Evolutionary conservation across 306 rosid genomes (phyloP).

Genomic region (Cucumis cinereus): DNA sequence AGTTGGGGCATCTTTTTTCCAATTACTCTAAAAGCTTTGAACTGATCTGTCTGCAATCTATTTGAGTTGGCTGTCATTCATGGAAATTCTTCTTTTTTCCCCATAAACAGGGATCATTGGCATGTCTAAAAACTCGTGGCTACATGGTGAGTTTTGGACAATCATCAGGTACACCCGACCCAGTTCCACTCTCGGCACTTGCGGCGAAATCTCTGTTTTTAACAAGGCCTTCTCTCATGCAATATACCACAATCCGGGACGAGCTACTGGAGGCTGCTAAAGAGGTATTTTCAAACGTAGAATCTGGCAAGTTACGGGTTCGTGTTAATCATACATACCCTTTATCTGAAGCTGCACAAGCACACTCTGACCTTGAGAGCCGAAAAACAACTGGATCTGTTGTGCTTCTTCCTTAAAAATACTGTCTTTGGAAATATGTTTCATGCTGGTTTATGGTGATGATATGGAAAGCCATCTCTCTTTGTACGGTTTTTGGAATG

Average conservation of each 20-base stretch:
- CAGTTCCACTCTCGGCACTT: slow-evolving; percentile 62
- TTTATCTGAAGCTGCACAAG: slow-evolving; percentile 62
- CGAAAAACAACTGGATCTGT: slow-evolving; percentile 70
- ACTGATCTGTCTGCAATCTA: neutral
- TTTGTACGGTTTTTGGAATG: neutral
- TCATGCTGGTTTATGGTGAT: neutral
- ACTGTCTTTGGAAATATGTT: neutral
- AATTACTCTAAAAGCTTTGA: neutral
- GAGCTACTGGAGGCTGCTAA: slow-evolving; percentile 62
- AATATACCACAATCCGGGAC: slow-evolving; percentile 42
- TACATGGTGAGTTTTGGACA: slow-evolving; percentile 84
- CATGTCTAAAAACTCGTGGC: slow-evolving; percentile 54
- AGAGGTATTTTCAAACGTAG: slow-evolving; percentile 53
- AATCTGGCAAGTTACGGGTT: slow-evolving; percentile 45
- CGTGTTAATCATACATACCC: slow-evolving; percentile 77
- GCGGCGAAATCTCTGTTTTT: slow-evolving; percentile 59
- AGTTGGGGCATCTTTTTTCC: neutral
- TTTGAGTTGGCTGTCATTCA: neutral
- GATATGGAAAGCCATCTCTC: neutral
- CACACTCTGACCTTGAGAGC: slow-evolving; percentile 69
- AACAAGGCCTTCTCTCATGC: slow-evolving; percentile 64
- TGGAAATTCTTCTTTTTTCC: neutral
- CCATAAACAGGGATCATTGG: slow-evolving; percentile 61
- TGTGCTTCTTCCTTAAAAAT: slow-evolving; percentile 58
- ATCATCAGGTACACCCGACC: slow-evolving; percentile 82